Evolutionary conservation across 441 rosid species (phyloP).

Genomic region (Isatis lusitanica): DNA sequence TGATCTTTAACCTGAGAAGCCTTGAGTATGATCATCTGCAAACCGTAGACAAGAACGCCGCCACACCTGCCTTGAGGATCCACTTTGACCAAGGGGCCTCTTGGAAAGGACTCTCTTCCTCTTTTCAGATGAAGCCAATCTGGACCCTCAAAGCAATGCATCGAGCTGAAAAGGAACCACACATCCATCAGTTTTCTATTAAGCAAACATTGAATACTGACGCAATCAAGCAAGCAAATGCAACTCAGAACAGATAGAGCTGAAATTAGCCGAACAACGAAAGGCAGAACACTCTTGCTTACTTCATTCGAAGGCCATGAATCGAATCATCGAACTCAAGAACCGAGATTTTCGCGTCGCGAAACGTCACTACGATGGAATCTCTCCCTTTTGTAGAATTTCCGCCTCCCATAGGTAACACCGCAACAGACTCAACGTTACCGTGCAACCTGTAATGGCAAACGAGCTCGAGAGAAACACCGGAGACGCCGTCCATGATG

Average conservation of each 20-base stretch:
- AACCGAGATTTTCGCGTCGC: slow-evolving; percentile 82
- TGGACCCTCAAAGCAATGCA: slow-evolving; percentile 99
- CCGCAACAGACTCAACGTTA: slow-evolving; percentile 84
- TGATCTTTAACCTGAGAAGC: slow-evolving; percentile 73
- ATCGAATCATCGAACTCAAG: slow-evolving; percentile 94
- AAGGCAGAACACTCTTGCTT: slow-evolving; percentile 43
- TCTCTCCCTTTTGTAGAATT: slow-evolving; percentile 76
- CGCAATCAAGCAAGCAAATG: slow-evolving; percentile 5
- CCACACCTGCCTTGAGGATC: slow-evolving; percentile 99
- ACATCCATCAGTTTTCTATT: slow-evolving; percentile 15
- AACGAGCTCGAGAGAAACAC: slow-evolving; percentile 93
- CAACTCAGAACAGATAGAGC: neutral
- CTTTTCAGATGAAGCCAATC: slow-evolving; percentile 95
- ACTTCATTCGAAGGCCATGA: slow-evolving; percentile 80
- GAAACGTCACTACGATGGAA: slow-evolving; percentile 76
- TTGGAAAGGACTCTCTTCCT: slow-evolving; percentile 90
- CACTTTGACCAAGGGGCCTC: slow-evolving; percentile 81
- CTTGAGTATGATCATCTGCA: slow-evolving; percentile 96
- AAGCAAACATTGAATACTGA: neutral
- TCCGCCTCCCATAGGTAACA: slow-evolving; percentile 68
- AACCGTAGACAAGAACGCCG: slow-evolving; percentile 87
- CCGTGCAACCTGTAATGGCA: slow-evolving; percentile 95
- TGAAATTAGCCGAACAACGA: neutral
- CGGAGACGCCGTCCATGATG: slow-evolving; percentile 73
- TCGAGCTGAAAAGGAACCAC: slow-evolving; percentile 64